Evolutionary conservation across 1,139 yeast genomes (phyloP).

Genomic region (Geotrichum macrosporum): DNA sequence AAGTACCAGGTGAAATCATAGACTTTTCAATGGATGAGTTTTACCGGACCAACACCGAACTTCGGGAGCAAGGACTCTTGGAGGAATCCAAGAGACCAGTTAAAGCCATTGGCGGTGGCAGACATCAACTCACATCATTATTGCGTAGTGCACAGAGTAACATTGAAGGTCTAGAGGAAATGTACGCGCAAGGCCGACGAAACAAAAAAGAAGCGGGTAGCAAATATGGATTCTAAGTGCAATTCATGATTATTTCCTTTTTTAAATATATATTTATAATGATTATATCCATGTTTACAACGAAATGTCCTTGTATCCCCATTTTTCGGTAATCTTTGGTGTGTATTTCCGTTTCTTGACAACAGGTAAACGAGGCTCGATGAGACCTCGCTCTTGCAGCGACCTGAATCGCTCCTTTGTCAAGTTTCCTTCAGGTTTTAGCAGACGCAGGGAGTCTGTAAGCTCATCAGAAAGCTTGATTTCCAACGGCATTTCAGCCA

Average conservation of each 20-base stretch:
- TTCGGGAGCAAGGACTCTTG: conserved; percentile 26
- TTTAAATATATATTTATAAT: conserved; percentile 1
- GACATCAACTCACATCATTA: conserved; percentile 33
- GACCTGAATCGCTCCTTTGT: conserved; percentile 77
- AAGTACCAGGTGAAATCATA: conserved; percentile 23
- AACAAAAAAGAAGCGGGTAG: conserved; percentile 29
- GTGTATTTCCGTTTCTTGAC: conserved; percentile 59
- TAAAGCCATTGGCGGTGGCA: conserved; percentile 31
- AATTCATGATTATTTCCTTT: background rate
- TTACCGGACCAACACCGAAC: conserved; percentile 29
- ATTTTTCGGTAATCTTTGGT: conserved; percentile 78
- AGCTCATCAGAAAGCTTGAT: conserved; percentile 87
- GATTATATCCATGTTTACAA: conserved; percentile 28
- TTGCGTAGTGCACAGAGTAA: conserved; percentile 33
- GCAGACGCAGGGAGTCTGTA: conserved; percentile 73
- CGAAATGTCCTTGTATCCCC: conserved; percentile 88
- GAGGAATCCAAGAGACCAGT: conserved; percentile 30
- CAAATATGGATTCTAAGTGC: conserved; percentile 31
- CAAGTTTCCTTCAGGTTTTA: conserved; percentile 88
- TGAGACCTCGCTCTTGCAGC: conserved; percentile 76
- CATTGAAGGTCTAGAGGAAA: conserved; percentile 33
- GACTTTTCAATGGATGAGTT: conserved; percentile 34
- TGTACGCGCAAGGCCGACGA: conserved; percentile 27
- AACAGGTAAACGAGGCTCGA: conserved; percentile 77
- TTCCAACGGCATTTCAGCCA: conserved; percentile 65